A percentile compares a stretch with the other conserved stretches of the same genome.
Evolutionary conservation across 108 stramenopile species (phyloP).

Genomic region (Bacterosira constricta): DNA sequence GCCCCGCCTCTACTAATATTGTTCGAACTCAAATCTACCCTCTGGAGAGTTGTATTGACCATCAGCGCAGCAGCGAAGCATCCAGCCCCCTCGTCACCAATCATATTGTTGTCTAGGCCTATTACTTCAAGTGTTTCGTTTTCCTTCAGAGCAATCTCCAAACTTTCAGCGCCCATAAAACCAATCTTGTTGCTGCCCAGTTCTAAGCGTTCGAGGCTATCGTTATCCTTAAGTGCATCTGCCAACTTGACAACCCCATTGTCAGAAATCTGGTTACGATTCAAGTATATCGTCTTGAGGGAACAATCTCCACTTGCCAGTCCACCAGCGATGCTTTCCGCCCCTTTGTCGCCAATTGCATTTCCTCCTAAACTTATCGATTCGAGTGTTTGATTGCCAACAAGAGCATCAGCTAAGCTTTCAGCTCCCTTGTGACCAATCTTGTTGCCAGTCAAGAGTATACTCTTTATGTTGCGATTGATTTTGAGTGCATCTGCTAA

Average conservation of each 20-base stretch:
- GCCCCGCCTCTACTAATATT: slow-evolving; percentile 9
- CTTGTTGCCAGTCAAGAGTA: neutral
- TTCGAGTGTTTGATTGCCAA: neutral
- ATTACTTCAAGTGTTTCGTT: slow-evolving; percentile 8
- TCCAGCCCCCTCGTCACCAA: slow-evolving; percentile 1
- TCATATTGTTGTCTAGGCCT: slow-evolving; percentile 7
- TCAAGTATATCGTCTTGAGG: too few species aligned
- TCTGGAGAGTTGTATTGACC: neutral
- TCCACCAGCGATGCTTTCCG: too few species aligned
- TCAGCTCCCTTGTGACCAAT: neutral
- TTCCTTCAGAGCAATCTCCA: neutral
- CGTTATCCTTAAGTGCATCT: neutral
- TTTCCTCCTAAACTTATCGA: neutral
- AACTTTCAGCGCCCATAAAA: neutral
- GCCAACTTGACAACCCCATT: neutral
- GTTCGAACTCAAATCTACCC: neutral
- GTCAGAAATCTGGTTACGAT: too few species aligned
- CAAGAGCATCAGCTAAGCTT: neutral
- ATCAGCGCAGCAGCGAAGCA: neutral
- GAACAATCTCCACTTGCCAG: too few species aligned
- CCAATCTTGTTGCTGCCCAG: slow-evolving; percentile 5
- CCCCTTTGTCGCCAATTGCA: slow-evolving; percentile 3
- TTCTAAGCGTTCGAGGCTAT: neutral
- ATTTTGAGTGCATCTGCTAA: neutral
- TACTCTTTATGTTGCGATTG: neutral